Evolutionary conservation across 139 green algal genomes (phyloP).

Genomic region (Microglena sp.): DNA sequence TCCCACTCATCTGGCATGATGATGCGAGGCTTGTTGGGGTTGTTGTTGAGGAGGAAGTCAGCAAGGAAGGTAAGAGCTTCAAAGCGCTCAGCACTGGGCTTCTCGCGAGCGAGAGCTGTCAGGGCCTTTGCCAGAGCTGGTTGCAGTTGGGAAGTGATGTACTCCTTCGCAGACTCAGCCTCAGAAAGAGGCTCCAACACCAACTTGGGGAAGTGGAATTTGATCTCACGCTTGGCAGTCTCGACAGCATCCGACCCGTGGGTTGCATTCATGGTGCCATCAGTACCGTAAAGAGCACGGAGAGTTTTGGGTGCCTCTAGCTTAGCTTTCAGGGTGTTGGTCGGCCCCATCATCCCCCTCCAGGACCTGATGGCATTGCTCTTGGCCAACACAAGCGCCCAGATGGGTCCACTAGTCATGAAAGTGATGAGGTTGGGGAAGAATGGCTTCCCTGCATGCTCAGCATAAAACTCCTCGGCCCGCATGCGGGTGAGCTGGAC

Average conservation of each 20-base stretch:
- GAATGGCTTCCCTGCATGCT: conserved; percentile 70
- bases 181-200: conserved; percentile 16
- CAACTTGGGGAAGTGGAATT: conserved; percentile 69
- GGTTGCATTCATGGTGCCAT: conserved; percentile 61
- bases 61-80: conserved; percentile 60
- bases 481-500: conserved; percentile 44
- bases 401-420: conserved; percentile 67
- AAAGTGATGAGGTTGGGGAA: conserved; percentile 55
- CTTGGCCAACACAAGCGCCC: conserved; percentile 55
- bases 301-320: conserved; percentile 47
- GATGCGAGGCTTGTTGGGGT: conserved; percentile 64
- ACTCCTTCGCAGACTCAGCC: conserved; percentile 20
- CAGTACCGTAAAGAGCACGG: conserved; percentile 62
- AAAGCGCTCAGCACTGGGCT: conserved; percentile 48
- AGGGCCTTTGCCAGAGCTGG: conserved; percentile 57
- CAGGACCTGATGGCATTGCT: conserved; percentile 52
- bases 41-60: conserved; percentile 68
- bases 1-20: conserved; percentile 28
- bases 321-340: conserved; percentile 47
- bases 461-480: conserved; percentile 70
- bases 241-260: conserved; percentile 62
- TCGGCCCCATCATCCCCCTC: conserved; percentile 67
- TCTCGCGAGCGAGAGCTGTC: conserved; percentile 58
- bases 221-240: conserved; percentile 58
- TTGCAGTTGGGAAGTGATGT: conserved; percentile 48